These are phyloP conservation scores for Boletus subcaerulescens DNA, from an alignment of 768 basidiomycete species.

Conservation along the genomic window DNA sequence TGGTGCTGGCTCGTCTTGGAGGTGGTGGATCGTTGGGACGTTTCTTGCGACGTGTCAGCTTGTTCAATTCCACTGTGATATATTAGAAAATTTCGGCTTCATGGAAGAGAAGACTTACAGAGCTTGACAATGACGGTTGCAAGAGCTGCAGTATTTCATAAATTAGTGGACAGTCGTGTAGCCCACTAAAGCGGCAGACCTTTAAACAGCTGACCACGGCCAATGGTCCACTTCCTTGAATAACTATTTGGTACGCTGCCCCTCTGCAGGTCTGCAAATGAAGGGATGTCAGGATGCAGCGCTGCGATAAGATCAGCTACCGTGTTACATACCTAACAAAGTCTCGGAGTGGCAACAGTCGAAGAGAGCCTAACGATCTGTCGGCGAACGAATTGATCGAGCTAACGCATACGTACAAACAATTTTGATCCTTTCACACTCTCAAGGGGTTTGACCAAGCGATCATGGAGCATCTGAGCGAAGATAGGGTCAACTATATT, in stretches of 20 bases:
- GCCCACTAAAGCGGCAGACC: background rate
- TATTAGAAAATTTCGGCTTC: background rate
- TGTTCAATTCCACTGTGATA: slow-evolving; percentile 8
- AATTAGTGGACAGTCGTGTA: background rate
- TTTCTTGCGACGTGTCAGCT: background rate
- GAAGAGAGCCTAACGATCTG: slow-evolving; percentile 20
- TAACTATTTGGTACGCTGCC: slow-evolving; percentile 11
- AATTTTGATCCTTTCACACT: slow-evolving; percentile 17
- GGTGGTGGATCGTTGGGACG: background rate
- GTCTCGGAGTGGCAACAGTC: slow-evolving; percentile 33
- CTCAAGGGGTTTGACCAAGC: slow-evolving; percentile 18
- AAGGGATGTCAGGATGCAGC: background rate
- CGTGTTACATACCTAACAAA: slow-evolving; percentile 18
- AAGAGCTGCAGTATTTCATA: slow-evolving; percentile 1
- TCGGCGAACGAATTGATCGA: background rate
- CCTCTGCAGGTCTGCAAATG: slow-evolving; percentile 19
- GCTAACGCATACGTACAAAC: slow-evolving; percentile 10
- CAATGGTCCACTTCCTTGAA: slow-evolving; percentile 14
- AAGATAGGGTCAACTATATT: background rate
- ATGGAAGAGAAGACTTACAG: slow-evolving; percentile 1
- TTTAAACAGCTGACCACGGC: slow-evolving; percentile 15
- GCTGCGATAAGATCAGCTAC: background rate
- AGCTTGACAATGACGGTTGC: slow-evolving; percentile 1
- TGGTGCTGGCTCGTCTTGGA: slow-evolving; percentile 7
- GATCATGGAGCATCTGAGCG: slow-evolving; percentile 19